A percentile compares a stretch with the other conserved stretches of the same genome.
phyloP scores from a whole-genome alignment of 306 rosid species.

The Lathyrus sativus region DNA sequence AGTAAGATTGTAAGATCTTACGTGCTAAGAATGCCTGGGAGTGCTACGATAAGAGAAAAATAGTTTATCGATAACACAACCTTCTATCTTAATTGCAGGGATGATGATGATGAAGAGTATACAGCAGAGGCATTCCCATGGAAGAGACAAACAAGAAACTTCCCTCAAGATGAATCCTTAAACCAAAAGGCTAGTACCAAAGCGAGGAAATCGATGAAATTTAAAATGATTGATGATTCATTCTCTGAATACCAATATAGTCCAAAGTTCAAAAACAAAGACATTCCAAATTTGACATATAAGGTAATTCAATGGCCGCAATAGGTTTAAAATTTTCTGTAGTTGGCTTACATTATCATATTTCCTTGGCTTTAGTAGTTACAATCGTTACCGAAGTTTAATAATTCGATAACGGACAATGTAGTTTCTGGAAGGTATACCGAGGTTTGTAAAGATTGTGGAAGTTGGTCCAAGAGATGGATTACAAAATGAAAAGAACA shows the following conservation, averaged over 20 bases:
- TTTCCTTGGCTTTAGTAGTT: slow-evolving; percentile 14
- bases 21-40: too few species aligned
- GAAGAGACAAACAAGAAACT: slow-evolving; percentile 63
- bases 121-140: slow-evolving; percentile 65
- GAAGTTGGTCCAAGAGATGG: slow-evolving; percentile 98
- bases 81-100: slow-evolving; percentile 50
- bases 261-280: slow-evolving; percentile 41
- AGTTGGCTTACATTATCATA: not conserved
- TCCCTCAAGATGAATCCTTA: slow-evolving; percentile 45
- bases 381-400: not conserved
- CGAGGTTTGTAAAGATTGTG: slow-evolving; percentile 78
- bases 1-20: too few species aligned
- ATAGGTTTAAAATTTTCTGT: slow-evolving; percentile 10
- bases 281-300: slow-evolving; percentile 36
- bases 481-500: slow-evolving; percentile 81
- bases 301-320: slow-evolving; percentile 51
- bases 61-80: not conserved
- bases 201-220: slow-evolving; percentile 46
- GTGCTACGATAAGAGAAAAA: too few species aligned
- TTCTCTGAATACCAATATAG: slow-evolving; percentile 46
- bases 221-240: slow-evolving; percentile 52
- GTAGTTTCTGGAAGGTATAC: slow-evolving; percentile 63
- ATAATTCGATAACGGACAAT: slow-evolving; percentile 30
- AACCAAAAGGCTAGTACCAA: slow-evolving; percentile 44
- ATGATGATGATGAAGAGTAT: slow-evolving; percentile 52